Evolutionary conservation across 345 rosid species (phyloP).

Genomic region (Gynandropsis gynandra): DNA sequence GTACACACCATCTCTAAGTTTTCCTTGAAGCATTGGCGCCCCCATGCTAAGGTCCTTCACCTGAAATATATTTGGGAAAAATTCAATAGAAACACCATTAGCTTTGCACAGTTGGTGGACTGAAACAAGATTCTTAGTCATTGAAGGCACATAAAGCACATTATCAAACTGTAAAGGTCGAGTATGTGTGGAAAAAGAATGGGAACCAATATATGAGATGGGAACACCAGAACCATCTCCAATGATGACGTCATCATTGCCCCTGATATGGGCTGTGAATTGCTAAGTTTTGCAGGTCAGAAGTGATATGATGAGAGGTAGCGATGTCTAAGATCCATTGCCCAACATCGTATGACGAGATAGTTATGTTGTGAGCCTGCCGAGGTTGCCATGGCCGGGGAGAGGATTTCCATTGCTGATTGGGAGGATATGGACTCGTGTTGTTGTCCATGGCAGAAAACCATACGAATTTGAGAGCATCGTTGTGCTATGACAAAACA

Average conservation of each 20-base stretch:
- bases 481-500: too few relatives aligned
- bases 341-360: too few relatives aligned
- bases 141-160: not conserved
- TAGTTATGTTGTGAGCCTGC: too few relatives aligned
- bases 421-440: too few relatives aligned
- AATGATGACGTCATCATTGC: too few relatives aligned
- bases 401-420: too few relatives aligned
- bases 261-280: too few relatives aligned
- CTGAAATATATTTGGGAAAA: not conserved
- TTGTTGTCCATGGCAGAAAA: too few relatives aligned
- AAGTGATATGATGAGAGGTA: not conserved
- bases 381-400: too few relatives aligned
- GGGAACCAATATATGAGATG: not conserved
- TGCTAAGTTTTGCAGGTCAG: not conserved
- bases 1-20: not conserved
- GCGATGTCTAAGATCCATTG: not conserved
- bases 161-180: not conserved
- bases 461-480: too few relatives aligned
- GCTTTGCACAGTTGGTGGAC: not conserved
- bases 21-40: not conserved
- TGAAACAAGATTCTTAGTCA: conserved; percentile 9
- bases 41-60: conserved; percentile 6
- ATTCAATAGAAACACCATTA: conserved; percentile 12
- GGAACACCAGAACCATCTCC: not conserved
- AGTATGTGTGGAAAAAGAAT: not conserved